phyloP scores from a whole-genome alignment of 148 eudicot species.

The Euryodendron excelsum region DNA sequence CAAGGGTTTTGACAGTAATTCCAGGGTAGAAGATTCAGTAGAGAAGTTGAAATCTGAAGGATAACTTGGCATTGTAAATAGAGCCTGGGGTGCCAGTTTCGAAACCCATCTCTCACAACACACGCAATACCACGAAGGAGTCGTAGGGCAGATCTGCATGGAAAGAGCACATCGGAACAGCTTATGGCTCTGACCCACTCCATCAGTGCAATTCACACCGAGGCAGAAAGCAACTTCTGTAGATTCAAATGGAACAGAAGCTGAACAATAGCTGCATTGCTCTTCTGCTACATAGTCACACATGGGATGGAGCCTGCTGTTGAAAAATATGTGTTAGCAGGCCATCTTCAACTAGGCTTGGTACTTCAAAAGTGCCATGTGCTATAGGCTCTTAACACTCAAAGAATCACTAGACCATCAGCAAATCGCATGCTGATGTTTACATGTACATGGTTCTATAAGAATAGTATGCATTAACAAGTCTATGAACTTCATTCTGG shows the following conservation, averaged over 20 bases:
- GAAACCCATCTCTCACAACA: constrained; percentile 68
- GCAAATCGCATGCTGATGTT: too few species aligned
- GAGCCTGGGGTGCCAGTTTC: constrained; percentile 49
- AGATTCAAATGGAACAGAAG: constrained; percentile 70
- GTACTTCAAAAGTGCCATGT: too few species aligned
- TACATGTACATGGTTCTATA: too few species aligned
- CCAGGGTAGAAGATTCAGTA: too few species aligned
- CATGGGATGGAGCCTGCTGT: constrained; percentile 32
- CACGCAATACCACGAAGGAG: constrained; percentile 70
- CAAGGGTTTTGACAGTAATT: too few species aligned
- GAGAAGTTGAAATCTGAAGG: constrained; percentile 38
- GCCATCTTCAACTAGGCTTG: too few species aligned
- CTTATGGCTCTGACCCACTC: constrained; percentile 48
- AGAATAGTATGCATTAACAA: too few species aligned
- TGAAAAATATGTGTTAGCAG: too few species aligned
- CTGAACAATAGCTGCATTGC: constrained; percentile 68
- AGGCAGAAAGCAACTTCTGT: constrained; percentile 60
- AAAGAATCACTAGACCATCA: too few species aligned
- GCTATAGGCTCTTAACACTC: too few species aligned
- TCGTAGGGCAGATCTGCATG: constrained; percentile 67
- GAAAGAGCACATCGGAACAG: constrained; percentile 65
- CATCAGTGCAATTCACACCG: constrained; percentile 26
- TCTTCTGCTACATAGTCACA: constrained; percentile 45
- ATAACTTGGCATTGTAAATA: constrained; percentile 42
- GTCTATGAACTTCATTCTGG: too few species aligned